Evolutionary conservation across 2,329 filamentous ascomycete species (phyloP).

Genomic region (Cladosporium sp.): DNA sequence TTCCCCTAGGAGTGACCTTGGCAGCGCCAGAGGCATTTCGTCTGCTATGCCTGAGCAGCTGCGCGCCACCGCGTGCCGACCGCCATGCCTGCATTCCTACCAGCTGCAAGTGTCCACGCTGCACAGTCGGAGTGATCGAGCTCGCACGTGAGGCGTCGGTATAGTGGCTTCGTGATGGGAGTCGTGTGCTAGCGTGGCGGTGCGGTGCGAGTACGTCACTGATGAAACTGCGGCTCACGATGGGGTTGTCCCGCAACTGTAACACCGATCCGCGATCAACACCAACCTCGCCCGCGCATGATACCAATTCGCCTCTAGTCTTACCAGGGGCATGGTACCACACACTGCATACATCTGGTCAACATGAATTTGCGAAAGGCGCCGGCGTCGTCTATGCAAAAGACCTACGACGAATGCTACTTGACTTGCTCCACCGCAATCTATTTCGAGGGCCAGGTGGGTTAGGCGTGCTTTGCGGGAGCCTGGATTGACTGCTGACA

Average conservation of each 20-base stretch:
- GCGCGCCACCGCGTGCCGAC: constrained; percentile 13
- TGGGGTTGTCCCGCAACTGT: constrained; percentile 5
- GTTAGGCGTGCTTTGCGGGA: constrained; percentile 18
- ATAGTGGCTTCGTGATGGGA: not conserved
- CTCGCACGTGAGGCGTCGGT: not conserved
- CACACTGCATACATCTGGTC: not conserved
- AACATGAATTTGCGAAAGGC: constrained; percentile 43
- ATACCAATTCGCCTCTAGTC: not conserved
- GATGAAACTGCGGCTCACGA: constrained; percentile 8
- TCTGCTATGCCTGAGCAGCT: constrained; percentile 9
- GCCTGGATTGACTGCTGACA: constrained; percentile 5
- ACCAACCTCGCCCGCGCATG: not conserved
- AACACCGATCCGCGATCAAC: constrained; percentile 3
- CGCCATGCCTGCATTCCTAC: constrained; percentile 25
- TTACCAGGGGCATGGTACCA: not conserved
- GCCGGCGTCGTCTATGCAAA: constrained; percentile 74
- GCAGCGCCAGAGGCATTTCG: constrained; percentile 11
- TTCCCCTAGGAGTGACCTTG: constrained; percentile 7
- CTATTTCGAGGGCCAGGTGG: constrained; percentile 89
- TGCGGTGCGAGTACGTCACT: constrained; percentile 1
- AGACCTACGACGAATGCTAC: constrained; percentile 97
- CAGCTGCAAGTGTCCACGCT: not conserved
- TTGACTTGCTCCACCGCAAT: constrained; percentile 91
- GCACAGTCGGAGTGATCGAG: not conserved
- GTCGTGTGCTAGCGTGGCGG: constrained; percentile 2